Evolutionary conservation across 805 yeast species (phyloP).

Genomic region (Jamesozyma rosinii): DNA sequence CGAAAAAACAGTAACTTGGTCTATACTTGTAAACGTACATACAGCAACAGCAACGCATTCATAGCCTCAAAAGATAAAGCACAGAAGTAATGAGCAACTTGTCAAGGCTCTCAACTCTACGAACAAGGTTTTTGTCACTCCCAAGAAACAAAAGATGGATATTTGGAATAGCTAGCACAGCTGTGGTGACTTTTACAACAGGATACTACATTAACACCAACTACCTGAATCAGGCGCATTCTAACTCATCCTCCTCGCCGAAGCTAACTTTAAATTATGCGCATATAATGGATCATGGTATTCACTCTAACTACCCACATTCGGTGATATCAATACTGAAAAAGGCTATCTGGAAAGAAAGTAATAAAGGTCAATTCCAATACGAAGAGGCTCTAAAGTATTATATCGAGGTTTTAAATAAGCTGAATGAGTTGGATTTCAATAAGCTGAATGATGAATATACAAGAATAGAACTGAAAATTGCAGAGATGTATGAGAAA

Average conservation of each 20-base stretch:
- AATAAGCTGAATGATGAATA: constrained; percentile 64
- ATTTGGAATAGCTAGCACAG: not conserved
- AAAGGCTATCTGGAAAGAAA: constrained; percentile 76
- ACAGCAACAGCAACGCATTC: too few relatives aligned
- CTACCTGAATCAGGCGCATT: not conserved
- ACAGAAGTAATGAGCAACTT: not conserved
- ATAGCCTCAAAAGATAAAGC: too few relatives aligned
- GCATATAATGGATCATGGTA: not conserved
- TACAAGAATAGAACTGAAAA: constrained; percentile 81
- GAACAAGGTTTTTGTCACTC: not conserved
- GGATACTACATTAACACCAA: constrained; percentile 1
- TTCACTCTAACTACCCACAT: constrained; percentile 3
- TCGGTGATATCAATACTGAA: constrained; percentile 33
- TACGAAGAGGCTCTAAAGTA: constrained; percentile 57
- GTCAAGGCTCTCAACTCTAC: not conserved
- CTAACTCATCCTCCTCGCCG: not conserved
- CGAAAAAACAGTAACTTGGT: too few relatives aligned
- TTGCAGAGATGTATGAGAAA: constrained; percentile 79
- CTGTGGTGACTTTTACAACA: not conserved
- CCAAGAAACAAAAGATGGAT: constrained; percentile 1
- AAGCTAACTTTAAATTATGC: not conserved
- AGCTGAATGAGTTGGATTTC: constrained; percentile 34
- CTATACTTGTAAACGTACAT: too few relatives aligned
- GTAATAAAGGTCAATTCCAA: constrained; percentile 47
- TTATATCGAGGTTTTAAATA: constrained; percentile 60